phyloP scores from a whole-genome alignment of 2,329 filamentous ascomycete genomes.

The Curvularia eragrostidis region DNA sequence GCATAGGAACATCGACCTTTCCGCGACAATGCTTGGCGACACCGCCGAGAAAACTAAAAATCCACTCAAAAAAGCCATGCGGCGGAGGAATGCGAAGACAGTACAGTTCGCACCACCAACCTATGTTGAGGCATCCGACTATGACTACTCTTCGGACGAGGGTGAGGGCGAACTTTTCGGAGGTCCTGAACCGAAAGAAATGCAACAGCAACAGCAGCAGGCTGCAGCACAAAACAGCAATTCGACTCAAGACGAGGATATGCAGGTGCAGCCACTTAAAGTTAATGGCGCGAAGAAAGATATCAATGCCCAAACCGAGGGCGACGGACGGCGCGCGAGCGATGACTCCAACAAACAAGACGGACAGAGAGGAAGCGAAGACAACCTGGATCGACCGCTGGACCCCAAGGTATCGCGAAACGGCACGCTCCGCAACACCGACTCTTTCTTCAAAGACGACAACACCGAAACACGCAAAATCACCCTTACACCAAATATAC shows the following conservation, averaged over 20 bases:
- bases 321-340: constrained; percentile 36
- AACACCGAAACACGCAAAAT: constrained; percentile 96
- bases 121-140: constrained; percentile 85
- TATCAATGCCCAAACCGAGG: constrained; percentile 22
- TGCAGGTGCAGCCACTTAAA: constrained; percentile 50
- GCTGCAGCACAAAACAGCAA: constrained; percentile 43
- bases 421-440: constrained; percentile 86
- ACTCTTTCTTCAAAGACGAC: constrained; percentile 98
- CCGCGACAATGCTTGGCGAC: constrained; percentile 74
- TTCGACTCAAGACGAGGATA: constrained; percentile 50
- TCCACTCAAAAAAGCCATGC: constrained; percentile 82
- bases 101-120: constrained; percentile 86
- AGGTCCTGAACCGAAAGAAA: constrained; percentile 43
- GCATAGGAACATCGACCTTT: constrained; percentile 92
- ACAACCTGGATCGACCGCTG: constrained; percentile 63
- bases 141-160: constrained; percentile 83
- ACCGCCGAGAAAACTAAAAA: constrained; percentile 82
- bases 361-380: constrained; percentile 67
- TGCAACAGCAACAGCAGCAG: constrained; percentile 35
- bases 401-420: constrained; percentile 68
- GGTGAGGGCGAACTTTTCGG: constrained; percentile 60
- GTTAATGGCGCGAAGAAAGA: constrained; percentile 45
- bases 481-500: constrained; percentile 88
- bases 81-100: constrained; percentile 80
- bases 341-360: constrained; percentile 54